Percentiles rank a stretch among this genome's conserved stretches.
phyloP scores from a whole-genome alignment of 768 basidiomycete genomes.

The Heimioporus sp. region DNA sequence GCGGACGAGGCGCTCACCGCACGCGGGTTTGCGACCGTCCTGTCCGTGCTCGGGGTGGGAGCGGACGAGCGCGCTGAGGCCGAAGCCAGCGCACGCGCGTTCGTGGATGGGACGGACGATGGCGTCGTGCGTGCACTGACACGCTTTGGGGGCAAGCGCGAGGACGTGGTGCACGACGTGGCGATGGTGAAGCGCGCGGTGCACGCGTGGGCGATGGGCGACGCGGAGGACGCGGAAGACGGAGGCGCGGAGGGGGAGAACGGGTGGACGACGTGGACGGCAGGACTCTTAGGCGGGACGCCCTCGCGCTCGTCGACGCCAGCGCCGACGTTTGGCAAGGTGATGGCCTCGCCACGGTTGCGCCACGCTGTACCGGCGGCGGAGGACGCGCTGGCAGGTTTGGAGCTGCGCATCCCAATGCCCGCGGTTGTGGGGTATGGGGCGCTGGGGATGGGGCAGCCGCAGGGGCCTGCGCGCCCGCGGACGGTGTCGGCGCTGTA shows the following conservation, averaged over 20 bases:
- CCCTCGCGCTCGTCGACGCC: constrained; percentile 38
- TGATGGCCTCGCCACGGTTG: constrained; percentile 64
- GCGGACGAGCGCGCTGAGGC: constrained; percentile 34
- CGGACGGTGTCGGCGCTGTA: constrained; percentile 63
- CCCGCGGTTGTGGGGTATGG: constrained; percentile 28
- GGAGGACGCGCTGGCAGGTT: constrained; percentile 37
- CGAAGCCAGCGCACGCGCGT: constrained; percentile 49
- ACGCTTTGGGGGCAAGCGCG: constrained; percentile 57
- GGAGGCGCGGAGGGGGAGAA: constrained; percentile 12
- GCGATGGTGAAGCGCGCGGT: constrained; percentile 60
- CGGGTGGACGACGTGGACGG: constrained; percentile 51
- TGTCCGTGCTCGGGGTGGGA: constrained; percentile 53
- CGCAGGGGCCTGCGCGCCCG: constrained; percentile 27
- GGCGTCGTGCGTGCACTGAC: constrained; percentile 38
- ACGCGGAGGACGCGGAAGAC: neutral
- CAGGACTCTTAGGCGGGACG: constrained; percentile 45
- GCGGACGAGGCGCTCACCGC: constrained; percentile 68
- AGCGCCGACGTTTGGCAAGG: constrained; percentile 64
- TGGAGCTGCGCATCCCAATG: constrained; percentile 60
- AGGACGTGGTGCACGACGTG: constrained; percentile 75
- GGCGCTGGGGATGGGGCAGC: constrained; percentile 16
- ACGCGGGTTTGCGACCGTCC: constrained; percentile 67
- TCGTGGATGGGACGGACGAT: constrained; percentile 18
- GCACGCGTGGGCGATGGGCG: constrained; percentile 38
- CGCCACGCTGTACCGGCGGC: constrained; percentile 41